Evolutionary conservation across 371 early-diverging fungal species (phyloP).

Genomic region (Catenaria anguillulae): DNA sequence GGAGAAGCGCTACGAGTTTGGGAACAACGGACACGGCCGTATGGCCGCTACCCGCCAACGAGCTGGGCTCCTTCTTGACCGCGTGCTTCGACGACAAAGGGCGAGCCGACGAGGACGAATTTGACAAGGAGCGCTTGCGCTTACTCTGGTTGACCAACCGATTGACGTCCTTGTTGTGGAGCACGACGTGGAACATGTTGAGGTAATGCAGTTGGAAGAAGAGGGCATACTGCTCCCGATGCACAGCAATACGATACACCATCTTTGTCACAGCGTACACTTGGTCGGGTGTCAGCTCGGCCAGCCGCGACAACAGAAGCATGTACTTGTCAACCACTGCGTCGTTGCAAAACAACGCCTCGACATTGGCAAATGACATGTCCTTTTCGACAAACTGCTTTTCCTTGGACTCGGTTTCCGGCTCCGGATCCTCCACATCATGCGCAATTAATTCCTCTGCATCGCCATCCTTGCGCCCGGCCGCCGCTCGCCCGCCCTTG

Average conservation of each 20-base stretch:
- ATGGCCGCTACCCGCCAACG: no score
- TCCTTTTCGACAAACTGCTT: slow-evolving; percentile 22
- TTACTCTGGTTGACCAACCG: slow-evolving; percentile 10
- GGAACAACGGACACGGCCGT: no score
- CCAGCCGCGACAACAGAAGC: slow-evolving; percentile 30
- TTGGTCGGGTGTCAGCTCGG: slow-evolving; percentile 24
- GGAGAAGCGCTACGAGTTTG: slow-evolving; percentile 36
- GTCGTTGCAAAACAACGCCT: slow-evolving; percentile 30
- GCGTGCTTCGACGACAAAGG: no score
- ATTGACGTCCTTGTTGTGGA: neutral
- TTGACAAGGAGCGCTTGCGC: no score
- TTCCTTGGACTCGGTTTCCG: slow-evolving; percentile 17
- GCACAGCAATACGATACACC: slow-evolving; percentile 54
- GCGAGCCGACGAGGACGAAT: neutral
- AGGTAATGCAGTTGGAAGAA: slow-evolving; percentile 33
- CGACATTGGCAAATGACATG: neutral
- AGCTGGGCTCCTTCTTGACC: no score
- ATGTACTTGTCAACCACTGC: slow-evolving; percentile 37
- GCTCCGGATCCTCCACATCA: slow-evolving; percentile 16
- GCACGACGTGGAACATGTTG: neutral
- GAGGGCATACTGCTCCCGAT: slow-evolving; percentile 31
- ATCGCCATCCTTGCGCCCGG: neutral
- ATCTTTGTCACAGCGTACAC: slow-evolving; percentile 37
- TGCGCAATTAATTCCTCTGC: slow-evolving; percentile 8
- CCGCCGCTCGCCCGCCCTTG: slow-evolving; percentile 4